A percentile compares a stretch with the other conserved stretches of the same genome.
Evolutionary conservation across 176 grass and related monocot species (phyloP).

Genomic region (Hsuehochloa calcarea): DNA sequence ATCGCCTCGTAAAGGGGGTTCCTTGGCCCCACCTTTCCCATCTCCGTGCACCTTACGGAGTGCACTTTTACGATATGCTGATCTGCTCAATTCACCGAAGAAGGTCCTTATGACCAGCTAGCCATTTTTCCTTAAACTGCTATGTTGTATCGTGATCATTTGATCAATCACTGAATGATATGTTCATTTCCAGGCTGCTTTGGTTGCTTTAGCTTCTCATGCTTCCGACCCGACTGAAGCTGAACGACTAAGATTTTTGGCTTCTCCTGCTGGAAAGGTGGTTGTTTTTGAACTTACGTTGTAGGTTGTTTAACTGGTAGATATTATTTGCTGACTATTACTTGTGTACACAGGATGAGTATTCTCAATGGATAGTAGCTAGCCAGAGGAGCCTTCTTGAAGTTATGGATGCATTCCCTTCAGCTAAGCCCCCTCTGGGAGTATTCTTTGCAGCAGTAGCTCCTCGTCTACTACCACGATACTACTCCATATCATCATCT

Average conservation of each 20-base stretch:
- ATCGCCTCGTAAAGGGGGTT: slow-evolving; percentile 52
- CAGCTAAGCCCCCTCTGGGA: slow-evolving; percentile 76
- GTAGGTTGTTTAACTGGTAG: neutral
- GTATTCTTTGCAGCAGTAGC: slow-evolving; percentile 84
- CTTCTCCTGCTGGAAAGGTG: slow-evolving; percentile 96
- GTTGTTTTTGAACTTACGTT: slow-evolving; percentile 4
- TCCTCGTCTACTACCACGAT: slow-evolving; percentile 80
- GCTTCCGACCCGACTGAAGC: slow-evolving; percentile 68
- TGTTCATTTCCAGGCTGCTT: slow-evolving; percentile 58
- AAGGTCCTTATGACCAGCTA: slow-evolving; percentile 45
- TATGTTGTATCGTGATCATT: slow-evolving; percentile 21
- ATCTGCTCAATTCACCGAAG: slow-evolving; percentile 76
- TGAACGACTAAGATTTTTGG: slow-evolving; percentile 69
- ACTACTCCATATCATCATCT: slow-evolving; percentile 93
- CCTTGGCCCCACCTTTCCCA: slow-evolving; percentile 86
- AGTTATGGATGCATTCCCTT: slow-evolving; percentile 84
- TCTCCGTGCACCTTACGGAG: slow-evolving; percentile 74
- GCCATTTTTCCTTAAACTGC: neutral
- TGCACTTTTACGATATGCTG: slow-evolving; percentile 77
- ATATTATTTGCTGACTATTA: slow-evolving; percentile 10
- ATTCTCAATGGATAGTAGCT: slow-evolving; percentile 83
- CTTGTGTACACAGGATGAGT: slow-evolving; percentile 67
- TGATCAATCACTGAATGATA: slow-evolving; percentile 8
- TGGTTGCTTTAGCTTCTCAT: slow-evolving; percentile 76
- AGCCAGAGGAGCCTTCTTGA: slow-evolving; percentile 91